Base-by-base conservation (phyloP, 352 stramenopile genomes). In the Phytophthora palmivora region DNA sequence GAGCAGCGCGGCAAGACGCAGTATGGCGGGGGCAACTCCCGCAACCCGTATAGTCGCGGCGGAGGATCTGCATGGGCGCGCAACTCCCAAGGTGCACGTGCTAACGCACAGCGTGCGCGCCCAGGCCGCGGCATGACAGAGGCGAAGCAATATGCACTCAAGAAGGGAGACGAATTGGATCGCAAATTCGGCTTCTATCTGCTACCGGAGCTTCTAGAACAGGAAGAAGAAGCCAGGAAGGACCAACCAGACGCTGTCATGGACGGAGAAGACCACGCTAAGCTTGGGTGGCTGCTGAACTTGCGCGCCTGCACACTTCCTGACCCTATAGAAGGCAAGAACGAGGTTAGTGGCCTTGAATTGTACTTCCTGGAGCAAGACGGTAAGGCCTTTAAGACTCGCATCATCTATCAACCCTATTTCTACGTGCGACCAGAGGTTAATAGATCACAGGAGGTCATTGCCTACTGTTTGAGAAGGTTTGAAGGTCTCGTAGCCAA, bases 361-460 rank as follows among this genome's bases (percentile, higher is more conserved):
- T 56, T 98, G 34, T 99, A 98, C 74, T 99, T 99, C 69, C 63
- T 98, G 6, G 82, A 97, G 68, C 89, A 98, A 59, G 90, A 97
- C 61, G 92, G 91, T 16, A 76, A 78, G 34, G 95, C 86, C 8
- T 99, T 99, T 82, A 99, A 99, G 78, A 93, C 94, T 5, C 95
- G 89, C 26, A 79, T 99, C 21, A 78, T 99, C 19, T 96, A 98
- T 73, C 75, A 91, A 68, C 97, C 97, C 4, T 99, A 99, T 70
- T 98, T 99, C 58, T 99, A 98, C 63, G 76, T 99, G 11, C 66
- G 82, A 7, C 71, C 83, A 2, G 79, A 87, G 26, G 48, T 71
- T 4, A 85, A 86, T 46, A 70, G 82, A 1, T 81, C 76, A 19
- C 83, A 90, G 46, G 83, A 92, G n/a, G 85, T 86, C 1, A 79